phyloP scores from a whole-genome alignment of 2,329 filamentous ascomycete species.

The Hirsutella minnesotensis region DNA sequence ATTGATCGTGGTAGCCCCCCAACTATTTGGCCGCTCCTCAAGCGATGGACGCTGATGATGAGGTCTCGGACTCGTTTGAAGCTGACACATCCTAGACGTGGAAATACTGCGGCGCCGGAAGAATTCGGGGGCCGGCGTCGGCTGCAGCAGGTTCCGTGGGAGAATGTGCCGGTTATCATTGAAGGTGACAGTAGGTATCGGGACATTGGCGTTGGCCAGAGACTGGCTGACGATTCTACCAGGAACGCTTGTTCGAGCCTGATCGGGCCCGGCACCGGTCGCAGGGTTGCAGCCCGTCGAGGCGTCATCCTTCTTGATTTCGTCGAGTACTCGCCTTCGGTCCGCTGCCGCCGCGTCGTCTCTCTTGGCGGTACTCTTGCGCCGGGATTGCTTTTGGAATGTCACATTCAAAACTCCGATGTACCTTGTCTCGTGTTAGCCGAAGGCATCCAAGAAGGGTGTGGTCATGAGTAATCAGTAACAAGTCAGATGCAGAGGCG shows the following conservation, averaged over 20 bases:
- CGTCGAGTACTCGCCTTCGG: constrained; percentile 22
- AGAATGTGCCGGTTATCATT: constrained; percentile 92
- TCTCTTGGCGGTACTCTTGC: constrained; percentile 41
- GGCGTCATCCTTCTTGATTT: constrained; percentile 4
- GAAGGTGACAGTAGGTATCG: constrained; percentile 82
- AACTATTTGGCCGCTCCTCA: constrained; percentile 52
- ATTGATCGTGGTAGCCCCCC: constrained; percentile 90
- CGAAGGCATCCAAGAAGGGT: background rate
- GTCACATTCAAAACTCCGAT: constrained; percentile 96
- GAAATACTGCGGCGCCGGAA: constrained; percentile 22
- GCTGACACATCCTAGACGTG: constrained; percentile 11
- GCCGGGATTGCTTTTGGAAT: constrained; percentile 72
- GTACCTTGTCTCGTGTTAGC: constrained; percentile 45
- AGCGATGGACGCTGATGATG: constrained; percentile 24
- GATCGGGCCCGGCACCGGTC: constrained; percentile 7
- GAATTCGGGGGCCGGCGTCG: constrained; percentile 29
- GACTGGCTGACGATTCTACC: constrained; percentile 57
- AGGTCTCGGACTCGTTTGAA: constrained; percentile 2
- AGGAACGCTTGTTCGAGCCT: constrained; percentile 7
- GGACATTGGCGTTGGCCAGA: constrained; percentile 49
- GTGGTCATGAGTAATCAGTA: background rate
- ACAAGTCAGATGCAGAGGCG: too few relatives aligned
- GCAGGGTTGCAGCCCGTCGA: constrained; percentile 2
- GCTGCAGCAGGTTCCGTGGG: constrained; percentile 67
- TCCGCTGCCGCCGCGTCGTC: constrained; percentile 29